Conservation (phyloP, 2,329 filamentous ascomycete genomes). For the Nigrospora oryzae region DNA sequence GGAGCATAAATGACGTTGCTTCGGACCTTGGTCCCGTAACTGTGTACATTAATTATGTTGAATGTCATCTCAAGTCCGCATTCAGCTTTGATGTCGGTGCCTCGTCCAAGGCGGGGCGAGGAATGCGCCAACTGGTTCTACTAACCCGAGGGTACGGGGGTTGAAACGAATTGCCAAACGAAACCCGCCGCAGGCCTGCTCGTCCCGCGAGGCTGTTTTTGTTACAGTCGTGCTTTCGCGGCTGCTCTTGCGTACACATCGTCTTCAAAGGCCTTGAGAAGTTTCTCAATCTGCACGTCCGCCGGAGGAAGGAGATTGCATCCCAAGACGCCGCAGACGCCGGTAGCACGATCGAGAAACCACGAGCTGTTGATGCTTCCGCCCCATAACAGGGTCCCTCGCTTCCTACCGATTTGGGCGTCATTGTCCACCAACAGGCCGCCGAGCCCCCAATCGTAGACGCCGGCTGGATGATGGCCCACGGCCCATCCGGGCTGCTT, state of each 20-base stretch:
- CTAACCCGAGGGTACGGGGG: too few species aligned
- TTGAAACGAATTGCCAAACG: too few species aligned
- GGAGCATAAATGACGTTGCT: too few species aligned
- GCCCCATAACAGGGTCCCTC: constrained; percentile 31
- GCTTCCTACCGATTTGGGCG: constrained; percentile 24
- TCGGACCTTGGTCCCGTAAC: too few species aligned
- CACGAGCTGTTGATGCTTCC: constrained; percentile 37
- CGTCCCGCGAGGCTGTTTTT: too few species aligned
- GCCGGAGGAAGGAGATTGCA: constrained; percentile 3
- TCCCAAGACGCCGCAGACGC: constrained; percentile 6
- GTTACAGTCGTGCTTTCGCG: background rate
- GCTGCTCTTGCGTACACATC: constrained; percentile 1
- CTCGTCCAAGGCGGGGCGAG: too few species aligned
- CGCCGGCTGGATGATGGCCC: constrained; percentile 19
- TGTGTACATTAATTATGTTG: too few species aligned
- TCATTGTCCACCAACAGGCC: constrained; percentile 31
- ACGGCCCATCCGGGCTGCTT: constrained; percentile 15
- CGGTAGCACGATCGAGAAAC: constrained; percentile 4
- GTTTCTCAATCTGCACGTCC: constrained; percentile 1
- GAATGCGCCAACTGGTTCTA: too few species aligned
- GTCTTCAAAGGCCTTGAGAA: constrained; percentile 4
- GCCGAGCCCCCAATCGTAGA: constrained; percentile 31
- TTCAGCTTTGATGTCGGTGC: too few species aligned
- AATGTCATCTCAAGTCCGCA: too few species aligned
- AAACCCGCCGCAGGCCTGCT: too few species aligned